phyloP scores from a whole-genome alignment of 768 basidiomycete species.

The Suillus weaverae region DNA sequence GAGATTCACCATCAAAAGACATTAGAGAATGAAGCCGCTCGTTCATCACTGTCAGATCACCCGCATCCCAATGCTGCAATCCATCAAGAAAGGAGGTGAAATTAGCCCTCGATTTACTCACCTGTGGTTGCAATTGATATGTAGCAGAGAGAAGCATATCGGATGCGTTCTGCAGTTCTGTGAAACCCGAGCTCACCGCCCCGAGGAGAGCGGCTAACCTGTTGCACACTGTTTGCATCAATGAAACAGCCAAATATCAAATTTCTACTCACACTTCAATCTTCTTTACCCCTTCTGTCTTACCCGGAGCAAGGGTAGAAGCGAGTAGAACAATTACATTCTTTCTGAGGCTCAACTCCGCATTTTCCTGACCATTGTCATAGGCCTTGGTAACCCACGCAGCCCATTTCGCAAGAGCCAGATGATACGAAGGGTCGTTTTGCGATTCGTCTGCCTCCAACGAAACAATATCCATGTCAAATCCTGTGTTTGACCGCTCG shows the following conservation, averaged over 20 bases:
- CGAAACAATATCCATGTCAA: constrained; percentile 19
- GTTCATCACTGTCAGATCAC: constrained; percentile 56
- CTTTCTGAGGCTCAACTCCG: constrained; percentile 44
- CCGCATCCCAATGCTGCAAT: constrained; percentile 50
- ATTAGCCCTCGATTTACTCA: constrained; percentile 10
- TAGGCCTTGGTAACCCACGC: constrained; percentile 55
- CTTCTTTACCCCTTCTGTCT: constrained; percentile 26
- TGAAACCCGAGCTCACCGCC: constrained; percentile 20
- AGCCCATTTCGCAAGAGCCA: constrained; percentile 70
- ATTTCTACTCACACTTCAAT: constrained; percentile 33
- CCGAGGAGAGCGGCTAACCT: constrained; percentile 25
- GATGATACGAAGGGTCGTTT: constrained; percentile 47
- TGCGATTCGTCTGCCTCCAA: constrained; percentile 20
- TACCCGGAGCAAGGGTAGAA: constrained; percentile 45
- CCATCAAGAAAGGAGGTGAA: constrained; percentile 3
- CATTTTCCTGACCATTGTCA: constrained; percentile 30
- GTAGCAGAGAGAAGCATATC: constrained; percentile 17
- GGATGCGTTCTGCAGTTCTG: constrained; percentile 20
- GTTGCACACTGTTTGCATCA: constrained; percentile 8
- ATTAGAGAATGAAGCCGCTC: constrained; percentile 46
- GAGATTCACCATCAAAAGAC: constrained; percentile 15
- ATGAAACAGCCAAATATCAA: neutral
- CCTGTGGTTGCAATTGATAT: constrained; percentile 14
- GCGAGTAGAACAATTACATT: constrained; percentile 47
- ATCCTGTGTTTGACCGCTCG: constrained; percentile 14